Percentiles rank a stretch among this genome's conserved stretches.
Evolutionary conservation across 306 rosid genomes (phyloP).

Genomic region (Chamaecrista fasciculata): DNA sequence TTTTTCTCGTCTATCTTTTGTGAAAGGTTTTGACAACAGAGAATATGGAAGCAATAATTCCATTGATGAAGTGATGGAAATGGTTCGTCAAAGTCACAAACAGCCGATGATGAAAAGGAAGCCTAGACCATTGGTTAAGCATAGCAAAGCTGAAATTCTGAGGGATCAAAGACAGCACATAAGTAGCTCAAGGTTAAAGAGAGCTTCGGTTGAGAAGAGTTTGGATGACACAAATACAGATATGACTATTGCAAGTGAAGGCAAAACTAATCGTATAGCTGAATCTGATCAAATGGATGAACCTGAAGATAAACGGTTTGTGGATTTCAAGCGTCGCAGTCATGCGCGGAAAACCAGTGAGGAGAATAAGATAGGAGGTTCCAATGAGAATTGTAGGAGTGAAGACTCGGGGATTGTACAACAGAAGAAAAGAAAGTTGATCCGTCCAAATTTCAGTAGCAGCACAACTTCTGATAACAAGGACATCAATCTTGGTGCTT

Average conservation of each 20-base stretch:
- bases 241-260: slow-evolving; percentile 20
- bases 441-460: slow-evolving; percentile 56
- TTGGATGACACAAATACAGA: slow-evolving; percentile 18
- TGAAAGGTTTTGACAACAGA: slow-evolving; percentile 26
- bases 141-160: slow-evolving; percentile 24
- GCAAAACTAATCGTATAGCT: slow-evolving; percentile 28
- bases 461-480: slow-evolving; percentile 25
- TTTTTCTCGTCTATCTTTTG: slow-evolving; percentile 47
- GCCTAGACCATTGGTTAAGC: slow-evolving; percentile 20
- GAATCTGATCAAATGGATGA: no score
- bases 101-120: slow-evolving; percentile 35
- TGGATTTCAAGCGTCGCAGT: slow-evolving; percentile 73
- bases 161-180: slow-evolving; percentile 27
- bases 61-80: slow-evolving; percentile 54
- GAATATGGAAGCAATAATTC: slow-evolving; percentile 19
- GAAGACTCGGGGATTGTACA: slow-evolving; percentile 27
- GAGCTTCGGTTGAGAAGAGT: slow-evolving; percentile 24
- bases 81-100: slow-evolving; percentile 30
- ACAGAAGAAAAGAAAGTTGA: slow-evolving; percentile 55
- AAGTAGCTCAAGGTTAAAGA: slow-evolving; percentile 17
- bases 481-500: slow-evolving; percentile 20
- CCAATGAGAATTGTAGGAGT: slow-evolving; percentile 23
- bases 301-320: slow-evolving; percentile 20
- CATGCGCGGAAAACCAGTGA: slow-evolving; percentile 33
- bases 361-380: slow-evolving; percentile 18